phyloP scores from a whole-genome alignment of 768 basidiomycete genomes.

The Daedaleopsis sinensis region DNA sequence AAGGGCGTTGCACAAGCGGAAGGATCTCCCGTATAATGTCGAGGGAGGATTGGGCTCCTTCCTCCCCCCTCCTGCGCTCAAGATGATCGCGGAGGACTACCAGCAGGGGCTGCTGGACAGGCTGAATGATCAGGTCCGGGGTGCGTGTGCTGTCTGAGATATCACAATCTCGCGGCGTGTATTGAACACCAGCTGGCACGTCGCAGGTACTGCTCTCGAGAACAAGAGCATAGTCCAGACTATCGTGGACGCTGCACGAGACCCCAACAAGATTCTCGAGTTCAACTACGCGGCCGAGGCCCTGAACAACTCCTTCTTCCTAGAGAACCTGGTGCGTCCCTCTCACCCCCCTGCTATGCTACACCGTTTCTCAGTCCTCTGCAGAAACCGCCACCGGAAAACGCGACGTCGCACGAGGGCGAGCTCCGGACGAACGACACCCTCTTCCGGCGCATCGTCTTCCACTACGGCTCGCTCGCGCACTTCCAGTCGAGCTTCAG shows the following conservation, averaged over 20 bases:
- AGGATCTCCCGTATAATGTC: slow-evolving; percentile 62
- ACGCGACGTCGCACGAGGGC: slow-evolving; percentile 36
- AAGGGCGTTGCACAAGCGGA: slow-evolving; percentile 52
- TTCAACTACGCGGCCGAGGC: slow-evolving; percentile 94
- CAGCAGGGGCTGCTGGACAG: slow-evolving; percentile 82
- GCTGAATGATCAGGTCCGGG: slow-evolving; percentile 72
- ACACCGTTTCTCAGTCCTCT: slow-evolving; percentile 1
- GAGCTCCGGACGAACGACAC: slow-evolving; percentile 36
- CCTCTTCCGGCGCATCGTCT: slow-evolving; percentile 44
- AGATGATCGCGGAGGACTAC: slow-evolving; percentile 77
- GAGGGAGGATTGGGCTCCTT: slow-evolving; percentile 80
- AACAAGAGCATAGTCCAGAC: slow-evolving; percentile 68
- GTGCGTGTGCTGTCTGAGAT: slow-evolving; percentile 41
- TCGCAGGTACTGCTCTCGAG: slow-evolving; percentile 40
- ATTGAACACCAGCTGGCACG: slow-evolving; percentile 12
- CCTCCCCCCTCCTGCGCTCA: slow-evolving; percentile 72
- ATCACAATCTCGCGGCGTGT: neutral
- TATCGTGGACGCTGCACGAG: slow-evolving; percentile 64
- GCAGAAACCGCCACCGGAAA: slow-evolving; percentile 43
- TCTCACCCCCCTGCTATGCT: slow-evolving; percentile 25
- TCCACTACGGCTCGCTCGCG: slow-evolving; percentile 62
- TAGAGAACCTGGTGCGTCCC: slow-evolving; percentile 78
- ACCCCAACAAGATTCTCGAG: slow-evolving; percentile 61
- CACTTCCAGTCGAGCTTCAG: slow-evolving; percentile 77
- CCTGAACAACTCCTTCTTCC: slow-evolving; percentile 95